A percentile compares a stretch with the other conserved stretches of the same genome.
Evolutionary conservation across 345 rosid species (phyloP).

Genomic region (Brassica cretica): DNA sequence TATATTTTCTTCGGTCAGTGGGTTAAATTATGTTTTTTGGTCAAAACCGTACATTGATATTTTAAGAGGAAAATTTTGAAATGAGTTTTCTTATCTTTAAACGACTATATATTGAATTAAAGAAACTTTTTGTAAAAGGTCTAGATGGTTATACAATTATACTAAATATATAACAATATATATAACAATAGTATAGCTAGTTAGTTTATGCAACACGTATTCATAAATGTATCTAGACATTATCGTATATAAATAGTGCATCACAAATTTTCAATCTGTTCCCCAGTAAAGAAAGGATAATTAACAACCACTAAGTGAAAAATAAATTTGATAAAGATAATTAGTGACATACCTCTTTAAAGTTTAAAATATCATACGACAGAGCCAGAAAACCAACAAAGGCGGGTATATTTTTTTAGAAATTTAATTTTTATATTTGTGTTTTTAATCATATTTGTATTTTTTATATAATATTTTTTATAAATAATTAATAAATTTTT

Average conservation of each 20-base stretch:
- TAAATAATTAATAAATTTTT: too few species aligned
- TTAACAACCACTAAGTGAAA: not conserved
- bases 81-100: not conserved
- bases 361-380: not conserved
- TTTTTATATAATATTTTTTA: too few species aligned
- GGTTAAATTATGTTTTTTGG: not conserved
- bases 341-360: not conserved
- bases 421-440: too few species aligned
- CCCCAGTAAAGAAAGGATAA: not conserved
- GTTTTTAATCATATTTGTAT: too few species aligned
- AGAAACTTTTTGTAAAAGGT: not conserved
- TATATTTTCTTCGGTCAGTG: not conserved
- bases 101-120: not conserved
- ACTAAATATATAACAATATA: not conserved
- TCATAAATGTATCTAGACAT: not conserved
- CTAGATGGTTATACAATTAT: not conserved
- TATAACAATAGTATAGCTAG: not conserved
- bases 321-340: not conserved
- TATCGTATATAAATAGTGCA: not conserved
- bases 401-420: too few species aligned
- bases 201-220: slow-evolving; percentile 4
- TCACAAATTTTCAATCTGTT: not conserved
- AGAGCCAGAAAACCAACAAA: not conserved
- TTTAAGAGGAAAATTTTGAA: not conserved
- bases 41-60: not conserved